A percentile compares a stretch with the other conserved stretches of the same genome.
phyloP scores from a whole-genome alignment of 768 basidiomycete genomes.

The Crepidotus variabilis region DNA sequence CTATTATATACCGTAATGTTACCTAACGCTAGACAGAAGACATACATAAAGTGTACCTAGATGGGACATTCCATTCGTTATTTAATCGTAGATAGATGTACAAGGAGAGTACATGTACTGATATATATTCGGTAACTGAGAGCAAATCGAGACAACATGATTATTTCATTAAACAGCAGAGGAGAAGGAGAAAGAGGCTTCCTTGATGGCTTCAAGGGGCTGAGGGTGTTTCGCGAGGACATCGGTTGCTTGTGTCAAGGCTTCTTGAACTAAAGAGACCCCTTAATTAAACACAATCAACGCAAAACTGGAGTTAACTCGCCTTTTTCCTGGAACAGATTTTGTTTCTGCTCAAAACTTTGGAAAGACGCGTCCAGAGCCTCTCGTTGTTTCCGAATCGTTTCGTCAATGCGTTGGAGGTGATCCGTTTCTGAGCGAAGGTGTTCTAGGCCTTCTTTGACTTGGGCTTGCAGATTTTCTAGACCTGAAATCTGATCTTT shows the following conservation, averaged over 20 bases:
- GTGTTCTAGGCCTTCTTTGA: slow-evolving; percentile 39
- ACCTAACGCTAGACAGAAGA: not conserved
- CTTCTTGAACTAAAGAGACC: slow-evolving; percentile 34
- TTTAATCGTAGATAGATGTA: not conserved
- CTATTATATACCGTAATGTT: not conserved
- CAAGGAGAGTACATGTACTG: not conserved
- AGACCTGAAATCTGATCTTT: slow-evolving; percentile 61
- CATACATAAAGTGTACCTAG: not conserved
- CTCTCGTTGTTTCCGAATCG: slow-evolving; percentile 35
- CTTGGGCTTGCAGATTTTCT: slow-evolving; percentile 51
- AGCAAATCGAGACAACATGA: not conserved
- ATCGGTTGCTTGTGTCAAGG: slow-evolving; percentile 36
- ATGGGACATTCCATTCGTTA: not conserved
- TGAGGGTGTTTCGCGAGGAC: slow-evolving; percentile 27
- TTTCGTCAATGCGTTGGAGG: slow-evolving; percentile 38
- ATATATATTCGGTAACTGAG: not conserved
- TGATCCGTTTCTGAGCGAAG: slow-evolving; percentile 42
- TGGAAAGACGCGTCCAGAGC: slow-evolving; percentile 35
- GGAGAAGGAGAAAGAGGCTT: slow-evolving; percentile 10
- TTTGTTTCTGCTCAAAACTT: slow-evolving; percentile 39
- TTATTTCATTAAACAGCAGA: not conserved
- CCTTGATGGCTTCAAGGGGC: slow-evolving; percentile 22
- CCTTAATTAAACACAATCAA: not conserved
- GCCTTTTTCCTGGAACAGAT: slow-evolving; percentile 42
- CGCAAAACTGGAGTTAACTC: slow-evolving; percentile 2